Percentiles rank a stretch among this genome's conserved stretches.
Conservation (phyloP, 192 early-diverging fungal genomes). For the Chytriomyces sp. region DNA sequence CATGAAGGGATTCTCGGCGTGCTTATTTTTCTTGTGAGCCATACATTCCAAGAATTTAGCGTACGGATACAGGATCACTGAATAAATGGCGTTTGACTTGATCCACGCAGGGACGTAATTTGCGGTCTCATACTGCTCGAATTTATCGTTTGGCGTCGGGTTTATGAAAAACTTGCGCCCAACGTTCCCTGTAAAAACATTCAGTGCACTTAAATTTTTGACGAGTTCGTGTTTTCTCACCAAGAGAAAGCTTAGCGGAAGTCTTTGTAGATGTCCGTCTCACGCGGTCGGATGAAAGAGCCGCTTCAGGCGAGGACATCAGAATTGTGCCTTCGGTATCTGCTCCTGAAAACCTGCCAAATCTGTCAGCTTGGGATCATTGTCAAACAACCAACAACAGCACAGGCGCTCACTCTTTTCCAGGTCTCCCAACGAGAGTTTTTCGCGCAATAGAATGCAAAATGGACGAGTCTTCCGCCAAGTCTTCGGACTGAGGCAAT, state of each 20-base stretch:
- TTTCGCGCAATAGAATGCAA: neutral
- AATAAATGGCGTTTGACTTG: slow-evolving; percentile 10
- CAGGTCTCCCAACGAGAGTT: neutral
- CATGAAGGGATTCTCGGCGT: slow-evolving; percentile 35
- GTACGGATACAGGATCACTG: slow-evolving; percentile 28
- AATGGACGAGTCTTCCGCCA: neutral
- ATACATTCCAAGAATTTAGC: neutral
- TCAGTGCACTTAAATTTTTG: neutral
- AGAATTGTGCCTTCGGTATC: neutral
- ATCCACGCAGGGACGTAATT: slow-evolving; percentile 30
- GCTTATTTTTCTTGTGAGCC: neutral
- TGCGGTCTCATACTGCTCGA: slow-evolving; percentile 24
- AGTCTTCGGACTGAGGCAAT: neutral
- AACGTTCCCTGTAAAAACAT: neutral
- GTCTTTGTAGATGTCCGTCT: neutral
- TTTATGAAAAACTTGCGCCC: slow-evolving; percentile 30
- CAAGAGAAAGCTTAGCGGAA: neutral
- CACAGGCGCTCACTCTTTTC: neutral
- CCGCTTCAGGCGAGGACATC: neutral
- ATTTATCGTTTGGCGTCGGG: slow-evolving; percentile 10
- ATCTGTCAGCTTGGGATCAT: neutral
- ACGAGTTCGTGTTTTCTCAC: neutral
- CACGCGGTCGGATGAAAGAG: neutral
- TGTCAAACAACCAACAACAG: neutral
- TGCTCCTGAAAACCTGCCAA: neutral